Base-by-base conservation (phyloP, 805 yeast genomes). In the Pachysolen tannophilus region DNA sequence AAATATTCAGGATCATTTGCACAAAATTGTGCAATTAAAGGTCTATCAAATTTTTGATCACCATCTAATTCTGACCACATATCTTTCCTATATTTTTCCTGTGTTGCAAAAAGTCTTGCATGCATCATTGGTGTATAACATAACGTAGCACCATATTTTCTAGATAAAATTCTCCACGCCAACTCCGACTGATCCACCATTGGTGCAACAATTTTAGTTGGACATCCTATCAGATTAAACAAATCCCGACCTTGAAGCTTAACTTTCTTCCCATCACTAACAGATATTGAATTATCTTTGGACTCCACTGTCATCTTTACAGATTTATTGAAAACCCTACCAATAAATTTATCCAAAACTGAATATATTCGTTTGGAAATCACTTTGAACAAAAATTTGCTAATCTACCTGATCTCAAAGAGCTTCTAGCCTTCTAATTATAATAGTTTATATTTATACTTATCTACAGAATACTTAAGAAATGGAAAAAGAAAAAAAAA, bases 121-220 rank as follows among this genome's bases (percentile, higher is more conserved):
- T 92, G 97, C 45, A 82, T 73, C 99, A 92, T 92, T 3, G 99
- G 99, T 0, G 97, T 84, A 50, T 90, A 92, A 50, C 96, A 85
- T 23, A 92, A 63, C 2, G 87, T 85, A 0, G 98, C 97, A 3
- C 99, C 99, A 49, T 88, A 81, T 40, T 70, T 66, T 37, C 97
- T 69, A 3, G 94, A 82, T 11, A 92, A 62, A 13, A 84, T 70
- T 44, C 99, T 68, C 97, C 97, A 92, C 2, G 95, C 97, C 14
- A 92, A 67, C 52, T 92, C 99, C 3, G 90, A 78, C 46, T 87
- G 97, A 56, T 92, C 99, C 14, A 92, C 99, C 97, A 92, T 90
- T 2, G 99, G 99, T 3, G 97, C 98, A 15, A 92, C 92, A 18
- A 92, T 79, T 43, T 82, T 84, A 33, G 66, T 72, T 3, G 98